Base-by-base conservation (phyloP, 352 stramenopile genomes). In the Phytopythium chamaehyphon region DNA sequence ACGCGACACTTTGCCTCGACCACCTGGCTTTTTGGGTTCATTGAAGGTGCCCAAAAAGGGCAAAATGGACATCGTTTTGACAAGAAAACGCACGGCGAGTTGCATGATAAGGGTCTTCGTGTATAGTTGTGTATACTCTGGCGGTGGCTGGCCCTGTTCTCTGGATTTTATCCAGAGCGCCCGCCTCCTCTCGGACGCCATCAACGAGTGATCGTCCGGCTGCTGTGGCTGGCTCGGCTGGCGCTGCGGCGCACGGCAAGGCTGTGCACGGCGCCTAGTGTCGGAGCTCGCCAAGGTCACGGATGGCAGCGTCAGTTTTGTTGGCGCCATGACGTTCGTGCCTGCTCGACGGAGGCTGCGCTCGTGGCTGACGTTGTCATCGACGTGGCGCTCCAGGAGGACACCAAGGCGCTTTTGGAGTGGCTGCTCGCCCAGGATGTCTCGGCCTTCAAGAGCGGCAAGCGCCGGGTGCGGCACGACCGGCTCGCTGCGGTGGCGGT, bases 251-350 rank as follows among this genome's bases (percentile, higher is more conserved):
- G 2, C 48, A 60, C 45, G 50, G 53, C 35, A 59, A 78, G 36
- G 82, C 82, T 6, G 77, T 93, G 28, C 79, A 93, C 62, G 82
- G 82, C 38, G 73, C 84, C 87, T 93, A 47, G 73, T 88, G 18
- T 55, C 66, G 28, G 72, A 92, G 59, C 58, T 92, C 2, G 64
- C 69, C 50, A 67, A 86, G 57, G 51, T 64, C 35, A 71, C 57
- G 5, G 69, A 82, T 53, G 51, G 67, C 52, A 74, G 66, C 31
- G 69, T 75, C 6, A 64, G 62, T 43, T 88, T 69, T 37, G 71
- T 69, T 2, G 77, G 76, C 18, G 53, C 76, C 6, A 78, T 28
- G 67, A 88, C 40, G 61, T 88, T 24, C 83, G 83, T 45, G 33
- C 62, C 19, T 71, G 76, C 39, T 59, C 69, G 37, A 43, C 47